These are phyloP conservation scores for Apiospora rasikravindrae DNA, from an alignment of 2,329 filamentous ascomycete genomes.

Conservation along the genomic window DNA sequence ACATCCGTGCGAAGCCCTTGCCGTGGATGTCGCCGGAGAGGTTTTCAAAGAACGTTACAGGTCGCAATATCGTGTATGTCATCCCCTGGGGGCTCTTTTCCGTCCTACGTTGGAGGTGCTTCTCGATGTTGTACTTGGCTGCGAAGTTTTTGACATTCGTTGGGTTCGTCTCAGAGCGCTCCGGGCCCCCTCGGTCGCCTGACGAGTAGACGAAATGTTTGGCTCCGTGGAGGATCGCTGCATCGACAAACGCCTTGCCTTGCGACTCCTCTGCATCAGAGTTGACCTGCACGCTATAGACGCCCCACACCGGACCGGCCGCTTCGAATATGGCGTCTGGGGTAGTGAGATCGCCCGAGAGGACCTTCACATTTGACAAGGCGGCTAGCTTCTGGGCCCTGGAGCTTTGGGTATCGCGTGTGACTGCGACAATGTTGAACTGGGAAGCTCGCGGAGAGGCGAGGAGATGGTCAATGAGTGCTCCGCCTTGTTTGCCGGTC, in stretches of 20 bases:
- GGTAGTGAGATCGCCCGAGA: constrained; percentile 18
- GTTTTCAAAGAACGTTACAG: constrained; percentile 63
- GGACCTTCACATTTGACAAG: background rate
- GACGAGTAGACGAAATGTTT: constrained; percentile 63
- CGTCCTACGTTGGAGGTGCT: constrained; percentile 52
- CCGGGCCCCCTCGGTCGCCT: constrained; percentile 61
- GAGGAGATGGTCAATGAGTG: constrained; percentile 17
- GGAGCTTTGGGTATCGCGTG: constrained; percentile 4
- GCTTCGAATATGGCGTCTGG: constrained; percentile 19
- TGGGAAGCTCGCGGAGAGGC: background rate
- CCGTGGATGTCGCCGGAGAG: constrained; percentile 37
- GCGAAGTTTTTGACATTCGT: constrained; percentile 63
- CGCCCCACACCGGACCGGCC: constrained; percentile 21
- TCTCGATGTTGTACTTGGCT: constrained; percentile 61
- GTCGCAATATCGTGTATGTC: constrained; percentile 63
- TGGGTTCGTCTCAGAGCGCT: constrained; percentile 50
- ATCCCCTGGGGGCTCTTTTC: constrained; percentile 45
- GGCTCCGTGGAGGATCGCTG: constrained; percentile 54
- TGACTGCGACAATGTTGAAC: constrained; percentile 20
- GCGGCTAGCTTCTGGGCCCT: constrained; percentile 17
- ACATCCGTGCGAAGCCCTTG: constrained; percentile 39
- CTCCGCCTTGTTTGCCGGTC: constrained; percentile 23
- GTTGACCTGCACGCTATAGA: constrained; percentile 23
- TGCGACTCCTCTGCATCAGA: constrained; percentile 41
- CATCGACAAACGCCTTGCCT: constrained; percentile 59